Percentiles rank a stretch among this genome's conserved stretches.
phyloP scores from a whole-genome alignment of 2,329 filamentous ascomycete species.

The Pezicula rhizophila region DNA sequence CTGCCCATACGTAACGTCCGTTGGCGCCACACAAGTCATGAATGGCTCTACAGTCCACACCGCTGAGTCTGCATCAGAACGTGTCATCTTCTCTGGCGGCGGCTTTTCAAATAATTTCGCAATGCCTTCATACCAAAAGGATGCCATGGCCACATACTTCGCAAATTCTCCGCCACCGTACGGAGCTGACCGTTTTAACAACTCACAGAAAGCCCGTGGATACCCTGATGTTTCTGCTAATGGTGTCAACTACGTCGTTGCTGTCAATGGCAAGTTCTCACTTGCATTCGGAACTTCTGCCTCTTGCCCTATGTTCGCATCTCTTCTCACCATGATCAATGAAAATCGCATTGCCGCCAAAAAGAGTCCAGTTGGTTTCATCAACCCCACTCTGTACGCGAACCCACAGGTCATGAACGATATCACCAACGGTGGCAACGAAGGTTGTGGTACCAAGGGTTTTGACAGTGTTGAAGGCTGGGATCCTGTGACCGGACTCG shows the following conservation, averaged over 20 bases:
- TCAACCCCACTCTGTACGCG: conserved; percentile 29
- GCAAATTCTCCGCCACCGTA: conserved; percentile 17
- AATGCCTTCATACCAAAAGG: conserved; percentile 40
- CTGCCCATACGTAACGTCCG: conserved; percentile 45
- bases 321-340: conserved; percentile 37
- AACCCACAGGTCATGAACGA: conserved; percentile 25
- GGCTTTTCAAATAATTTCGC: conserved; percentile 59
- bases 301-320: conserved; percentile 33
- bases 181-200: conserved; percentile 40
- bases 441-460: conserved; percentile 27
- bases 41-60: conserved; percentile 26
- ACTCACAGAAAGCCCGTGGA: conserved; percentile 35
- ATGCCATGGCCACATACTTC: conserved; percentile 21
- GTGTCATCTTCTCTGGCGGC: conserved; percentile 65
- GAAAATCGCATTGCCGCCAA: conserved; percentile 29
- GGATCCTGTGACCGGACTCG: conserved; percentile 30
- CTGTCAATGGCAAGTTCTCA: conserved; percentile 36
- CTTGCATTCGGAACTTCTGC: conserved; percentile 45
- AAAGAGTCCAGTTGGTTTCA: conserved; percentile 31
- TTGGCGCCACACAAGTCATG: conserved; percentile 44
- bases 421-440: conserved; percentile 25
- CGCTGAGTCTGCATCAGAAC: conserved; percentile 39
- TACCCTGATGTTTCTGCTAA: conserved; percentile 43
- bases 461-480: conserved; percentile 26
- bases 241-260: conserved; percentile 38